Evolutionary conservation across 306 rosid genomes (phyloP), one percentile per base, ranked within the genome.

Genomic region (Comarum palustre): DNA sequence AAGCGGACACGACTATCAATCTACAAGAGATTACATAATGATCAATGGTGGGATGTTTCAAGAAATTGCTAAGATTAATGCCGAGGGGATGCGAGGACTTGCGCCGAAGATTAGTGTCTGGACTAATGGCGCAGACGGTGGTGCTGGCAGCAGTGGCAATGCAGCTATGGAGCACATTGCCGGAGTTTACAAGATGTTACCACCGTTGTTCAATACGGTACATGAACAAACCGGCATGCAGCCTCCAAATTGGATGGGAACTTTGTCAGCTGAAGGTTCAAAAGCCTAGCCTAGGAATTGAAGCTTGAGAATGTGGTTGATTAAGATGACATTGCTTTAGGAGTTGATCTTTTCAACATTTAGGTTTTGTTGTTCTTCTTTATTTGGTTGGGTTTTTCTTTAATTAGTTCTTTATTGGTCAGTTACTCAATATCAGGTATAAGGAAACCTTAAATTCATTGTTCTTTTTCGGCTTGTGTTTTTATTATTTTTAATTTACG

Each of bases 151-250:
- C 20, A 38, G 41, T n/a, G n/a, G n/a, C 41, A 38, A 38, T 38
- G 2, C 8, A 0, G 41, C 41, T 38, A 38, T 80, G 83, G 75
- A 80, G 51, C 59, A 45, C 66, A 39, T 80, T 54, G 83, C 80
- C 1, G 77, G 74, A 4, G 66, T 80, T 39, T 83, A 83, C 19
- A 80, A 71, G 66, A 69, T 58, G 73, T n/a, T 80, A 60, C 87
- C 87, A 0, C 87, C 82, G 1, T 29, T 83, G 77, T 77, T 83
- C 27, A 64, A 36, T 8, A 77, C 84, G 0, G 82, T 83, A 20
- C 82, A 80, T 0, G 87, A 80, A 32, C 87, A 83, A 58, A 83
- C 87, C 3, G 84, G 87, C 8, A 76, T 80, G 84, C 12, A 32
- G 11, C 84, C 84, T 17, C 82, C 84, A 1, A 51, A 68, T 0